These are phyloP conservation scores for Trifolium fragiferum DNA, from an alignment of 306 rosid species.

Conservation along the genomic window DNA sequence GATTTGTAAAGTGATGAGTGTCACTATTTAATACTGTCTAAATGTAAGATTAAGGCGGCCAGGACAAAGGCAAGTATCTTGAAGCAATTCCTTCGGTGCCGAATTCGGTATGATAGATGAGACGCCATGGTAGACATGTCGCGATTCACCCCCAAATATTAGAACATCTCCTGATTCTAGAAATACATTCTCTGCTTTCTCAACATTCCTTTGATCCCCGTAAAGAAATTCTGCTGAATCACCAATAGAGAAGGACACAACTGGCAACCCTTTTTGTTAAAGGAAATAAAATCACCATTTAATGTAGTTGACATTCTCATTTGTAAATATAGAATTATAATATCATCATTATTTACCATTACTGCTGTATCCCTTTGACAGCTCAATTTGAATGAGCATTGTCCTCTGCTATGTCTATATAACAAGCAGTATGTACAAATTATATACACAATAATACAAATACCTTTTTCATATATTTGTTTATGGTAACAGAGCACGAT, in stretches of 20 bases:
- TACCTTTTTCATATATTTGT: too few species aligned
- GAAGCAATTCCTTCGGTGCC: slow-evolving; percentile 55
- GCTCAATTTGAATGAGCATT: too few species aligned
- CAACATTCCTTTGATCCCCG: slow-evolving; percentile 57
- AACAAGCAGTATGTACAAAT: too few species aligned
- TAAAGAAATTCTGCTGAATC: slow-evolving; percentile 79
- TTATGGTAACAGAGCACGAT: too few species aligned
- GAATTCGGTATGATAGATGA: slow-evolving; percentile 57
- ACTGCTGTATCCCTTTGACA: too few species aligned
- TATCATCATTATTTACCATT: too few species aligned
- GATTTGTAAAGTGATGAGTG: not conserved
- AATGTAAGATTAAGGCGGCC: slow-evolving; percentile 81
- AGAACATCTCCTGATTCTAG: slow-evolving; percentile 77
- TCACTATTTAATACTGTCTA: slow-evolving; percentile 49
- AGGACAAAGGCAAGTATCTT: slow-evolving; percentile 49
- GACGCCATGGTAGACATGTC: slow-evolving; percentile 75
- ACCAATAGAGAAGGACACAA: slow-evolving; percentile 71
- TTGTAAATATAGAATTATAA: too few species aligned
- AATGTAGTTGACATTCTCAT: too few species aligned
- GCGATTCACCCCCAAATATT: slow-evolving; percentile 72
- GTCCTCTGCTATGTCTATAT: too few species aligned
- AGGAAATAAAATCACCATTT: too few species aligned
- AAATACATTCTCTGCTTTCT: slow-evolving; percentile 51
- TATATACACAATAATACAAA: too few species aligned
- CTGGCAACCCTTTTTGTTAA: slow-evolving; percentile 72